Conservation (phyloP, 306 rosid species). For the Rosa rugosa region DNA sequence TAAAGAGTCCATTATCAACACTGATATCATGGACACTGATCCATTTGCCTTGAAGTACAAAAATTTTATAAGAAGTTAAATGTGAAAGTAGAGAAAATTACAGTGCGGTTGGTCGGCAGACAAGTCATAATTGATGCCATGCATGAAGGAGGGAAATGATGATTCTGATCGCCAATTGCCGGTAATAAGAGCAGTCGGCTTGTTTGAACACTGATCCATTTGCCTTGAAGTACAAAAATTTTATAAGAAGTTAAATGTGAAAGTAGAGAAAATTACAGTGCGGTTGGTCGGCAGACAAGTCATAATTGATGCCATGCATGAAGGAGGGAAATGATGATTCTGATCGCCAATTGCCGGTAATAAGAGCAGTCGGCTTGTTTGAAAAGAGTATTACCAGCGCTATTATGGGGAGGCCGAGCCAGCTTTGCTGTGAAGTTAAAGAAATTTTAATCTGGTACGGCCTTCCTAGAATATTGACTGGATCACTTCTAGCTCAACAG, state of each 20-base stretch:
- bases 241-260: not conserved
- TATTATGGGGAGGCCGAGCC: not conserved
- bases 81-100: not conserved
- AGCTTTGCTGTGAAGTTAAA: not conserved
- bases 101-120: not conserved
- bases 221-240: not conserved
- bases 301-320: not conserved
- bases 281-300: not conserved
- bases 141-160: not conserved
- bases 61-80: not conserved
- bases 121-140: not conserved
- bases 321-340: not conserved
- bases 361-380: not conserved
- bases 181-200: not conserved
- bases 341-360: not conserved
- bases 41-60: not conserved
- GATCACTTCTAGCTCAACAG: not conserved
- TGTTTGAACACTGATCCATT: not conserved
- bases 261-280: not conserved
- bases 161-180: not conserved
- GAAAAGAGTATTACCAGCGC: not conserved
- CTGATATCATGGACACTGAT: not conserved
- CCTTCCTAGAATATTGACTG: constrained; percentile 1
- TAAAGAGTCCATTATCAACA: not conserved
- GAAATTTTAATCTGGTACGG: not conserved